Evolutionary conservation across 2,329 filamentous ascomycete genomes (phyloP).

Genomic region (Clonostachys solani): DNA sequence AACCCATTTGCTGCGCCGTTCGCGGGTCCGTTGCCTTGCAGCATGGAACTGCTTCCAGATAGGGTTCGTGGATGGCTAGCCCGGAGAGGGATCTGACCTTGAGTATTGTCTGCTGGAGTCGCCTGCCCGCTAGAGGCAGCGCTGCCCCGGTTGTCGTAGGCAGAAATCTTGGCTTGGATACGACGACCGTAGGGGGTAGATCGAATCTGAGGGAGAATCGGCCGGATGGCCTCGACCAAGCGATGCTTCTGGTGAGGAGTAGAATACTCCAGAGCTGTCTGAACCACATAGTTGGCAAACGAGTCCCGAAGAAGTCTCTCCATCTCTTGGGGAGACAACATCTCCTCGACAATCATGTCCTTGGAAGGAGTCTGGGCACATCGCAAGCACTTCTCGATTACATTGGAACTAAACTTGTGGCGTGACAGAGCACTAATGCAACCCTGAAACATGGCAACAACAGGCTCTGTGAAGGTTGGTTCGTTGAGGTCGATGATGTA

Average conservation of each 20-base stretch:
- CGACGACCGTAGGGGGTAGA: slow-evolving; percentile 92
- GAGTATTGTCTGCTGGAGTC: slow-evolving; percentile 47
- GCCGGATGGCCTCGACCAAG: slow-evolving; percentile 80
- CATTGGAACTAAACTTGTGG: slow-evolving; percentile 99
- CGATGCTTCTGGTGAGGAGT: slow-evolving; percentile 68
- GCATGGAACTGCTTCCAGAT: slow-evolving; percentile 30
- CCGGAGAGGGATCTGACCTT: slow-evolving; percentile 50
- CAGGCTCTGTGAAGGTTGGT: slow-evolving; percentile 78
- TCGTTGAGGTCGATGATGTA: slow-evolving; percentile 97
- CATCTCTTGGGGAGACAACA: slow-evolving; percentile 69
- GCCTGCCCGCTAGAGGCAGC: slow-evolving; percentile 41
- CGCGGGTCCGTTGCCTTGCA: slow-evolving; percentile 18
- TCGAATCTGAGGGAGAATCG: slow-evolving; percentile 78
- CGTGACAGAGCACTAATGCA: slow-evolving; percentile 71
- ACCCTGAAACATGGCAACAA: slow-evolving; percentile 76
- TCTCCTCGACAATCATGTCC: slow-evolving; percentile 80
- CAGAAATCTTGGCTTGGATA: slow-evolving; percentile 81
- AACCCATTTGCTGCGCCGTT: slow-evolving; percentile 8
- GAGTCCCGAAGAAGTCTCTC: slow-evolving; percentile 87
- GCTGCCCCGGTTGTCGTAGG: slow-evolving; percentile 45
- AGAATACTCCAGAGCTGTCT: slow-evolving; percentile 87
- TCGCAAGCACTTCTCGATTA: slow-evolving; percentile 93
- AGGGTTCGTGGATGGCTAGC: slow-evolving; percentile 35
- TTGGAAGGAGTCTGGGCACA: slow-evolving; percentile 73
- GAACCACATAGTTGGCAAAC: slow-evolving; percentile 96